Evolutionary conservation across 192 early-diverging fungal species (phyloP), one percentile per base, ranked within the genome.

Genomic region (Umbelopsis vinacea): DNA sequence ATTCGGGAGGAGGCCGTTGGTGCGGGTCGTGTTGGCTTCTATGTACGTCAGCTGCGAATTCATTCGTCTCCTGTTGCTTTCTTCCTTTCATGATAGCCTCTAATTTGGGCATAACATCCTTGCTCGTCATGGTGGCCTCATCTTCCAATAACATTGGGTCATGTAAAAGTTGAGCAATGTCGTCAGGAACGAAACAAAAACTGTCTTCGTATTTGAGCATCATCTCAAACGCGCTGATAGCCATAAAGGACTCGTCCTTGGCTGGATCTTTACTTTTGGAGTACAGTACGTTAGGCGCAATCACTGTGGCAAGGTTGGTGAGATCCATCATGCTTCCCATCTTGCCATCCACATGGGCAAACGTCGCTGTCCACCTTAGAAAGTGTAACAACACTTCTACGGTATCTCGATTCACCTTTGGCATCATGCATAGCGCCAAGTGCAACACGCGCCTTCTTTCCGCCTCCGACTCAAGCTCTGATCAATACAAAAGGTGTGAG

Each of bases 201-300:
- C 75, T 76, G 66, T 90, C 89, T 60, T 89, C 83, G 47, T 85
- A 84, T 66, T 84, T 85, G 67, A 91, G 75, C n/a, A 93, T 68
- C 52, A 85, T 81, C 79, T 90, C 87, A 21, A 92, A 84, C 21
- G 88, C 91, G 43, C 82, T 81, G 57, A 90, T 92, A 8, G 92
- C 89, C n/a, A 88, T 82, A 70, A 89, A 91, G 66, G 89, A 90
- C 46, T 93, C 88, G 67, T 90, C 89, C 24, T 93, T 88, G 21
- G 84, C 77, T 23, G 94, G 91, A 76, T 94, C 96, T 78, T 92
- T 93, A 52, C 87, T 88, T 76, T 92, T 90, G 14, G 89, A 89
- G 73, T 93, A 95, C 33, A 97, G 83, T 43, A 99, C 91, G 73
- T 96, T 98, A 23, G 97, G 97, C 23, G 95, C 90, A 46, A 99